Evolutionary conservation across 1,139 yeast genomes (phyloP), one percentile per base, ranked within the genome.

Genomic region (Scheffersomyces titani): DNA sequence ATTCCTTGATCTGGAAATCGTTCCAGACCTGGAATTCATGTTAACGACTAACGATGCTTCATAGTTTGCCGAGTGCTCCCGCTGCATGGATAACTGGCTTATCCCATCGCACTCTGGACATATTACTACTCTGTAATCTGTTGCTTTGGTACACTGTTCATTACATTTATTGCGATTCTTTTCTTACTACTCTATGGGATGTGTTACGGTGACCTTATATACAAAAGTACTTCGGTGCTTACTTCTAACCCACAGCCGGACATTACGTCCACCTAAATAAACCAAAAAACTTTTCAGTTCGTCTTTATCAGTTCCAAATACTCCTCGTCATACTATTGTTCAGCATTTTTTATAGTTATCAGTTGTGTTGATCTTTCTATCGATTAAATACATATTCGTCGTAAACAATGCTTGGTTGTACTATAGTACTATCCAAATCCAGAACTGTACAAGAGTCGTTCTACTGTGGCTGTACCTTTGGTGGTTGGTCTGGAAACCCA

Each of bases 1-100:
- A 59, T 57, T 51, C 60, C 58, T 22, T 30, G 40, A 47, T 47
- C n/a, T 13, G 19, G 19, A 24, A 24, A 2, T 6, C 30, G 30
- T 24, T 24, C 7, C 30, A 11, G 30, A 11, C 9, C 30, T 24
- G 30, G 40, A 30, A 30, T 30, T 30, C 40, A 30, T 30, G 40
- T 30, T 30, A 30, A 30, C 40, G 40, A 30, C 40, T 30, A 30
- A 30, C 40, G 40, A 30, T 30, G 40, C 40, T 30, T 3, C 40
- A 30, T 30, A 30, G 40, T 30, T 30, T 30, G 40, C 40, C 40
- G 40, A 30, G 40, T 30, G 40, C 40, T 30, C 40, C 40, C 40
- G 40, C 13, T 30, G 40, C 40, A 30, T 30, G 40, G 40, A 30
- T 30, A 30, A 30, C 40, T 30, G 40, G 40, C 16, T 30, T 30